Conservation (phyloP, 495 filamentous ascomycete species). For the Penicillium argentinense region DNA sequence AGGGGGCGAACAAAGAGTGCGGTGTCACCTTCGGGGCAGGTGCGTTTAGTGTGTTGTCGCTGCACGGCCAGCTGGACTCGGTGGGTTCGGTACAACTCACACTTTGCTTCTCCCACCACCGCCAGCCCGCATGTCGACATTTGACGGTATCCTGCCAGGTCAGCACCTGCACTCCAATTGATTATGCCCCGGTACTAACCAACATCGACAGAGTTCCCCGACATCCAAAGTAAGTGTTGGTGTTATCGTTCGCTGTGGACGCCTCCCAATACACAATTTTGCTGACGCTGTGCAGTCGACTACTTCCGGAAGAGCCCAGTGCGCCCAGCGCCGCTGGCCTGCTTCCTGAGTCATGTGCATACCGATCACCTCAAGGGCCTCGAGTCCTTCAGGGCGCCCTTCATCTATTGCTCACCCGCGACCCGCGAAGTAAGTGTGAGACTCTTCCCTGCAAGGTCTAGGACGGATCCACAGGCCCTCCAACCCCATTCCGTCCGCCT, state of each 20-base stretch:
- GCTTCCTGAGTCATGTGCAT: slow-evolving; percentile 91
- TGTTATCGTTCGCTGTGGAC: too few species aligned
- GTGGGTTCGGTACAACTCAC: background rate
- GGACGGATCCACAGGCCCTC: background rate
- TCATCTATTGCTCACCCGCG: slow-evolving; percentile 86
- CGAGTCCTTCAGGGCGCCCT: slow-evolving; percentile 71
- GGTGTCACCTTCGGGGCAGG: slow-evolving; percentile 9
- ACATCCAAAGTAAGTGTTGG: slow-evolving; percentile 42
- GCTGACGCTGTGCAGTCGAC: slow-evolving; percentile 58
- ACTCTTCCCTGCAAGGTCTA: background rate
- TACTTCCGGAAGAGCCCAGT: slow-evolving; percentile 68
- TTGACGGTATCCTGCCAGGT: slow-evolving; percentile 69
- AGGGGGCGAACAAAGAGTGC: slow-evolving; percentile 16
- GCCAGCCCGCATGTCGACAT: slow-evolving; percentile 66
- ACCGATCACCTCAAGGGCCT: slow-evolving; percentile 87
- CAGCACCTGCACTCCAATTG: slow-evolving; percentile 9
- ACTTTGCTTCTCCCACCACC: background rate
- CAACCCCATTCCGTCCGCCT: background rate
- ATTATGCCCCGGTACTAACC: slow-evolving; percentile 11
- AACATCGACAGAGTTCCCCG: slow-evolving; percentile 39
- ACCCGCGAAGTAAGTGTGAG: slow-evolving; percentile 73
- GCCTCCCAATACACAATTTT: too few species aligned
- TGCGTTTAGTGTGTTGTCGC: slow-evolving; percentile 2
- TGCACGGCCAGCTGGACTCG: slow-evolving; percentile 17
- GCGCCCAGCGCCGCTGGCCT: slow-evolving; percentile 67